phyloP scores from a whole-genome alignment of 1,284 basidiomycete species.

The Trichosporon inkin region DNA sequence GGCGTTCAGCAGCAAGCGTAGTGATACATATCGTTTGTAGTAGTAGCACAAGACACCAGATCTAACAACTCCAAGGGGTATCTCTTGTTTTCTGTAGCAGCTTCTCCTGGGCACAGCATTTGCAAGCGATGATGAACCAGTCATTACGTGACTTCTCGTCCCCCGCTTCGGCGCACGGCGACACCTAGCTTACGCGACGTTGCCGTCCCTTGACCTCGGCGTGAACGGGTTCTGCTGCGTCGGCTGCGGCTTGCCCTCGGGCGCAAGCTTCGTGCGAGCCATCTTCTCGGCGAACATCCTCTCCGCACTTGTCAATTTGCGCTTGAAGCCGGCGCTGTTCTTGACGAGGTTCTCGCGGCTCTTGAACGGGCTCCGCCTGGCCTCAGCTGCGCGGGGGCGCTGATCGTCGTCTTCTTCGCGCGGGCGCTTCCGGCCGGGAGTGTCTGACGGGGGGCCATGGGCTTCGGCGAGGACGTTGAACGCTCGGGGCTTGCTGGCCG shows the following conservation, averaged over 20 bases:
- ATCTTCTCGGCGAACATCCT: constrained; percentile 6
- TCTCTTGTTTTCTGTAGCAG: too few relatives aligned
- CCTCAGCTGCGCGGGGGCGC: neutral
- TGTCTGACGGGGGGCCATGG: neutral
- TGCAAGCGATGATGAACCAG: too few relatives aligned
- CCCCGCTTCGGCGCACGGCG: neutral
- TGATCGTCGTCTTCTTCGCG: constrained; percentile 17
- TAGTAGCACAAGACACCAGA: too few relatives aligned
- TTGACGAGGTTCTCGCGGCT: constrained; percentile 1
- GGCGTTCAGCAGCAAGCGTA: neutral
- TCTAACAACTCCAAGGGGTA: too few relatives aligned
- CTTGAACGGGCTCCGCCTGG: neutral
- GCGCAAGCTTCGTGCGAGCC: neutral
- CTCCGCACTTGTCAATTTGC: constrained; percentile 4
- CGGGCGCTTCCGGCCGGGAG: constrained; percentile 16
- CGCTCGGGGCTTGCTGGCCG: neutral
- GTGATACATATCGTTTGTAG: too few relatives aligned
- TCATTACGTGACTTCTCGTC: neutral
- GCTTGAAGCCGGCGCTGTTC: neutral
- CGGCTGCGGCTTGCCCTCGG: neutral
- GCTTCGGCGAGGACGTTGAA: neutral
- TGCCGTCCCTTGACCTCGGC: neutral
- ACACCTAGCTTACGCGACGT: neutral
- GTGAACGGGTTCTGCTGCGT: neutral
- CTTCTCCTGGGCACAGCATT: too few relatives aligned